Evolutionary conservation across 139 green algal species (phyloP).

Genomic region (Tetradesmus obliquus): DNA sequence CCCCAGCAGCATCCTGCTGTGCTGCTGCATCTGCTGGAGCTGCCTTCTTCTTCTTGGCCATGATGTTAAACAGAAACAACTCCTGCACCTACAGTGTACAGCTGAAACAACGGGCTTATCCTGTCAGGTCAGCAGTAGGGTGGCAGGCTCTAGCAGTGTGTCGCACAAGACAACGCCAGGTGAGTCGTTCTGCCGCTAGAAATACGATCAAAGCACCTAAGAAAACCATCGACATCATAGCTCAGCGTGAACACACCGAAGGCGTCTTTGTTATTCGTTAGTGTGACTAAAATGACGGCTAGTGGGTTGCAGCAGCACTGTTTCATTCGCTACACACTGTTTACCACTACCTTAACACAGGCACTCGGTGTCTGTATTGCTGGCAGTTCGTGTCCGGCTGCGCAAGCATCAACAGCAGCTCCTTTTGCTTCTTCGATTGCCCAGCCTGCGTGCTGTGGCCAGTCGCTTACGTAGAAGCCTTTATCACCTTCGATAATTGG

Average conservation of each 20-base stretch:
- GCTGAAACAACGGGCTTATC: not conserved
- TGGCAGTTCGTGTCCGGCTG: not conserved
- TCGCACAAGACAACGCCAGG: not conserved
- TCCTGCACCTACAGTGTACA: too few relatives aligned
- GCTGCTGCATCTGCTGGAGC: not conserved
- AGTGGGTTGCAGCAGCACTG: not conserved
- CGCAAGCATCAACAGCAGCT: not conserved
- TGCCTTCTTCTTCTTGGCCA: slow-evolving; percentile 6
- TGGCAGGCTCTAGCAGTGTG: not conserved
- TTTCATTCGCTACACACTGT: not conserved
- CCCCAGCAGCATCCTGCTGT: not conserved
- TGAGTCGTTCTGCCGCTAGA: not conserved
- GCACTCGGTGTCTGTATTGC: not conserved
- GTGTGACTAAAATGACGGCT: not conserved
- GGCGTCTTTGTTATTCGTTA: not conserved
- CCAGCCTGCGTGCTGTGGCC: not conserved
- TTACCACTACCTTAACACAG: not conserved
- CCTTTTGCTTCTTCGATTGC: slow-evolving; percentile 6
- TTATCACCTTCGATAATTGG: not conserved
- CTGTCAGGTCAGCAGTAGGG: not conserved
- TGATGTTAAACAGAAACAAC: not conserved
- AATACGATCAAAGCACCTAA: too few relatives aligned
- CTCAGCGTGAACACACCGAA: not conserved
- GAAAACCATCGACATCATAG: not conserved
- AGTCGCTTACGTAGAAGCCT: not conserved